A percentile compares a stretch with the other conserved stretches of the same genome.
phyloP scores from a whole-genome alignment of 176 grass and related monocot species.

The Oryza brachyantha region DNA sequence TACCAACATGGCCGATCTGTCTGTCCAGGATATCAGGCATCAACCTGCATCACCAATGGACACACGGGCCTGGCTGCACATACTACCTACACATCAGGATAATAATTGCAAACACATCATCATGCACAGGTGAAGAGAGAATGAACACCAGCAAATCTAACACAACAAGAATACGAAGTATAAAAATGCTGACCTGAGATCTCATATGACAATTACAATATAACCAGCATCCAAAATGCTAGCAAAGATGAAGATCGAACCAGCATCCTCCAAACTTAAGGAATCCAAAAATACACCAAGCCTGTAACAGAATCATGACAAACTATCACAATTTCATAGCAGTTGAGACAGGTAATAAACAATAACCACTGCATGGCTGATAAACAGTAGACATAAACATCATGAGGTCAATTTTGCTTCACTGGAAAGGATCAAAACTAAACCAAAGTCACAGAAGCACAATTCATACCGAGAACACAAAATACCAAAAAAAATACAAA shows the following conservation, averaged over 20 bases:
- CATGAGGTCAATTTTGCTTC: background rate
- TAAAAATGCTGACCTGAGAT: background rate
- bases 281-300: background rate
- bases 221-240: background rate
- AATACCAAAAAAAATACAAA: background rate
- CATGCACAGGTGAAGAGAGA: background rate
- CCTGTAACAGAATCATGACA: slow-evolving; percentile 13
- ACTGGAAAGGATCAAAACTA: background rate
- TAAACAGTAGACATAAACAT: background rate
- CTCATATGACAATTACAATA: background rate
- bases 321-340: background rate
- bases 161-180: background rate
- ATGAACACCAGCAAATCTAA: background rate
- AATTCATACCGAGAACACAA: background rate
- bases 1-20: background rate
- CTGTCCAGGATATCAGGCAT: background rate
- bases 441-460: slow-evolving; percentile 1
- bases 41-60: background rate
- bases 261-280: background rate
- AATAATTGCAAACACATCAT: background rate
- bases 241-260: background rate
- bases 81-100: background rate
- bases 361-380: background rate
- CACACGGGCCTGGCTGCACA: background rate
- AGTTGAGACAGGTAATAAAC: background rate